Evolutionary conservation across 2,329 filamentous ascomycete species (phyloP).

Genomic region (Paecilomyces sp.): DNA sequence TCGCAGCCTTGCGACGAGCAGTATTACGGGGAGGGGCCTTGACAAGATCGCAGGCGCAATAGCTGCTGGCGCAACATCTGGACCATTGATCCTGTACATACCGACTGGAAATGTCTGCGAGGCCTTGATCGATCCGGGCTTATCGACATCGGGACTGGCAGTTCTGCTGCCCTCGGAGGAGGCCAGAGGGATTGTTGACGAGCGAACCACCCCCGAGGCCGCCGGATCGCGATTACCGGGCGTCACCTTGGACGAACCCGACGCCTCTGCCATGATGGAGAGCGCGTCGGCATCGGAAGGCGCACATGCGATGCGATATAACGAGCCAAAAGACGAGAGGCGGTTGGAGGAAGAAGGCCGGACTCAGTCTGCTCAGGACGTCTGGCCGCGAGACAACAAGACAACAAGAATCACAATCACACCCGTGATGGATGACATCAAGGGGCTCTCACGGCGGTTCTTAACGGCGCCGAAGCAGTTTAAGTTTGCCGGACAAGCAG

Average conservation of each 20-base stretch:
- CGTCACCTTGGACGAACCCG: constrained; percentile 15
- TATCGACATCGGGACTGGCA: constrained; percentile 8
- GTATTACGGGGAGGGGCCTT: background rate
- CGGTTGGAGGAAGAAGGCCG: constrained; percentile 1
- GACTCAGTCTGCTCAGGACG: constrained; percentile 8
- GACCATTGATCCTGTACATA: constrained; percentile 12
- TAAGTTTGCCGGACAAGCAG: background rate
- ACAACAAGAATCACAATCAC: too few relatives aligned
- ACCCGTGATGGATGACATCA: constrained; percentile 19
- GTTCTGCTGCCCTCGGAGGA: constrained; percentile 1
- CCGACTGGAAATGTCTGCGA: constrained; percentile 18
- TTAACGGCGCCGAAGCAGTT: background rate
- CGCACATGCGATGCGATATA: constrained; percentile 12
- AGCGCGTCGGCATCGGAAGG: constrained; percentile 6
- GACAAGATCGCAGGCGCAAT: background rate
- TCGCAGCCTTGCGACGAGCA: background rate
- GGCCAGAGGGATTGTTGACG: constrained; percentile 17
- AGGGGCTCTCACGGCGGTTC: constrained; percentile 5
- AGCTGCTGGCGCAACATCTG: background rate
- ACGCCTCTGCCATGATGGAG: constrained; percentile 25
- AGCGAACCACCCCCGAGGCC: constrained; percentile 12
- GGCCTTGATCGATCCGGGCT: constrained; percentile 11
- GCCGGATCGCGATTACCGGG: constrained; percentile 9
- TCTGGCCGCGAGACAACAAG: constrained; percentile 2
- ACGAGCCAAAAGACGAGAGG: background rate